Evolutionary conservation across 495 filamentous ascomycete species (phyloP), one percentile per base, ranked within the genome.

Genomic region (Trichoderma reesei): DNA sequence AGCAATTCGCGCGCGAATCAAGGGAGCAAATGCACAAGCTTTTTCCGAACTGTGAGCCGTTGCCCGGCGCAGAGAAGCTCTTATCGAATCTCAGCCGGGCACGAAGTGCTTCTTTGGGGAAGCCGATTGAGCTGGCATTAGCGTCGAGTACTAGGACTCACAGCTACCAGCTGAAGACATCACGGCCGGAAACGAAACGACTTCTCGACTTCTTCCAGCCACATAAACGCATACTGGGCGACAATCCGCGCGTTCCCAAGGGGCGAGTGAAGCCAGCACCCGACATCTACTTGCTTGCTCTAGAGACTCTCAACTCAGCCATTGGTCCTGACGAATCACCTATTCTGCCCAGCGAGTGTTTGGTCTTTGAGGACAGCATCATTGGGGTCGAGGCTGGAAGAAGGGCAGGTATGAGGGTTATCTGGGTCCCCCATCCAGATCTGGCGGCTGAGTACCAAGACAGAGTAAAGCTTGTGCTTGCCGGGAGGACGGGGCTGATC

Each of bases 351-450:
- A 82, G 82, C 48, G 90, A 96, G 73, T 95, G 91, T 75, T 76
- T 96, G 13, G 92, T 96, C 3, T 96, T 96, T 72, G 92, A 96
- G 73, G 92, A 96, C 70, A 86, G 86, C 18, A 90, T 96, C 13
- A 85, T 88, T 0, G 92, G 92, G 1, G 87, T 93, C 0, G 92
- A 96, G 74, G 83, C 90, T 5, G 92, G 88, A 31, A 74, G 92
- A 59, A 80, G 92, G 66, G 92, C 92, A 0, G 92, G 91, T 0
- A 96, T 96, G 92, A 82, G 89, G 68, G 90, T 90, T 11, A 78
- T 92, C 0, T 96, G 92, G 92, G 86, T 87, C 60, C 92, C 92
- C 16, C 90, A 96, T 80, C 80, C 83, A 5, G 86, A 80, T 59
- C 69, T 96, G 56, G 70, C 84, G 66, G 76, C 77, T 63, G 83